A percentile compares a stretch with the other conserved stretches of the same genome.
phyloP scores from a whole-genome alignment of 129 eudicot species.

The Tagetes erecta region DNA sequence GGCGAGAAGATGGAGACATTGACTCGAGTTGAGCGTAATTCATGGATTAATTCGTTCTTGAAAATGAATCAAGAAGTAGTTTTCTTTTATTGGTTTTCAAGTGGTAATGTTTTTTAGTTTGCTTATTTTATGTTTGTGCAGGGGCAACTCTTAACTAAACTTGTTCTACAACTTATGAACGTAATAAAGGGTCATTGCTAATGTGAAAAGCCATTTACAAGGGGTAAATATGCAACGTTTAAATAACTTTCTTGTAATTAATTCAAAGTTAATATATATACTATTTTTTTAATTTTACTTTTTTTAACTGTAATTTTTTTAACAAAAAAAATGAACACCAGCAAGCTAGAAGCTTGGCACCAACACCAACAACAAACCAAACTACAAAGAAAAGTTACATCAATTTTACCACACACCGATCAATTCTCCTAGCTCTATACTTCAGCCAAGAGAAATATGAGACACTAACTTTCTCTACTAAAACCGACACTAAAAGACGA shows the following conservation, averaged over 20 bases:
- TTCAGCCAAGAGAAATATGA: too few relatives aligned
- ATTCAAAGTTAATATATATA: too few relatives aligned
- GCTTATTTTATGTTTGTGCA: slow-evolving; percentile 25
- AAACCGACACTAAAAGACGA: too few relatives aligned
- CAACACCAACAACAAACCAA: too few relatives aligned
- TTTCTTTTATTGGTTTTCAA: background rate
- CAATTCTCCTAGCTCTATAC: too few relatives aligned
- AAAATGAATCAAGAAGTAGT: background rate
- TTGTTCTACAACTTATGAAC: slow-evolving; percentile 55
- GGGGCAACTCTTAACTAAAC: slow-evolving; percentile 55
- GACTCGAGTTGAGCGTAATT: slow-evolving; percentile 46
- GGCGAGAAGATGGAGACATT: slow-evolving; percentile 31
- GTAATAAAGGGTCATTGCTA: slow-evolving; percentile 53
- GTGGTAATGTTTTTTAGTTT: background rate
- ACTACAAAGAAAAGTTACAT: too few relatives aligned
- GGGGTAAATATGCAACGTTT: slow-evolving; percentile 20
- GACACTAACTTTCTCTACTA: too few relatives aligned
- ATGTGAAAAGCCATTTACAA: slow-evolving; percentile 60
- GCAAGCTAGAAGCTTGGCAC: too few relatives aligned
- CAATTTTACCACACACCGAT: too few relatives aligned
- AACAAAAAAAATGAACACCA: too few relatives aligned
- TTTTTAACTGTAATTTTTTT: too few relatives aligned
- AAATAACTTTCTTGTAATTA: slow-evolving; percentile 28
- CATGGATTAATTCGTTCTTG: slow-evolving; percentile 15
- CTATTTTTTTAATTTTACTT: too few relatives aligned